Conservation (phyloP, 2,329 filamentous ascomycete genomes). For the Claviceps spartinae region DNA sequence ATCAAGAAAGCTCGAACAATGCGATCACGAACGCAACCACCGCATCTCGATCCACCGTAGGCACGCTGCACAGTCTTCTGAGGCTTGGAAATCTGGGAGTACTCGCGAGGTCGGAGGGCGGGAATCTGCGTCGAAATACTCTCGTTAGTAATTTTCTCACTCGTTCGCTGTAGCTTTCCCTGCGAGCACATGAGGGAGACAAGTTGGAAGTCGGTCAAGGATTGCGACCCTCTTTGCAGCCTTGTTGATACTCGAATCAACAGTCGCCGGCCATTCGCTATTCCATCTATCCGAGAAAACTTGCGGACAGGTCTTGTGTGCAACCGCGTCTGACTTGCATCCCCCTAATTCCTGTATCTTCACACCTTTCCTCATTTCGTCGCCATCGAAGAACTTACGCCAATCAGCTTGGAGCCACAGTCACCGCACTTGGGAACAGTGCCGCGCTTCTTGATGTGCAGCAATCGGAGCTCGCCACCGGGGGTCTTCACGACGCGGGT, state of each 20-base stretch:
- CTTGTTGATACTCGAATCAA: too few species aligned
- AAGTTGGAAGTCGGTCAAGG: too few species aligned
- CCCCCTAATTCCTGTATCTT: background rate
- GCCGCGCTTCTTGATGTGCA: conserved; percentile 99
- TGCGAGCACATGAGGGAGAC: too few species aligned
- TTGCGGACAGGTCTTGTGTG: background rate
- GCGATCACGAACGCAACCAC: conserved; percentile 95
- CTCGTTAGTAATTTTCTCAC: conserved; percentile 7
- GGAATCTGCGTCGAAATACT: conserved; percentile 51
- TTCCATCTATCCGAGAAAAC: background rate
- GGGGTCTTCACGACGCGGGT: conserved; percentile 93
- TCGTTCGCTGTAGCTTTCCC: background rate
- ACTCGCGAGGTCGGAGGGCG: conserved; percentile 95
- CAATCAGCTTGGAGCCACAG: conserved; percentile 93
- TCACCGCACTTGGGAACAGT: conserved; percentile 98
- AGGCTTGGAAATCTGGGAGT: conserved; percentile 90
- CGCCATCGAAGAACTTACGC: conserved; percentile 55
- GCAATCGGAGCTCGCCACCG: conserved; percentile 85
- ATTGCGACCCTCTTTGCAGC: too few species aligned
- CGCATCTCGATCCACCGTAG: conserved; percentile 97
- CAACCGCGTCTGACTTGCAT: background rate
- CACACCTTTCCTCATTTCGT: conserved; percentile 4
- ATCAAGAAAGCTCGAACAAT: conserved; percentile 98
- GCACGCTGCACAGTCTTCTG: conserved; percentile 99
- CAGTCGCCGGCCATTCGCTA: background rate